Base-by-base conservation (phyloP, 192 early-diverging fungal species). In the Coemansia sp. region DNA sequence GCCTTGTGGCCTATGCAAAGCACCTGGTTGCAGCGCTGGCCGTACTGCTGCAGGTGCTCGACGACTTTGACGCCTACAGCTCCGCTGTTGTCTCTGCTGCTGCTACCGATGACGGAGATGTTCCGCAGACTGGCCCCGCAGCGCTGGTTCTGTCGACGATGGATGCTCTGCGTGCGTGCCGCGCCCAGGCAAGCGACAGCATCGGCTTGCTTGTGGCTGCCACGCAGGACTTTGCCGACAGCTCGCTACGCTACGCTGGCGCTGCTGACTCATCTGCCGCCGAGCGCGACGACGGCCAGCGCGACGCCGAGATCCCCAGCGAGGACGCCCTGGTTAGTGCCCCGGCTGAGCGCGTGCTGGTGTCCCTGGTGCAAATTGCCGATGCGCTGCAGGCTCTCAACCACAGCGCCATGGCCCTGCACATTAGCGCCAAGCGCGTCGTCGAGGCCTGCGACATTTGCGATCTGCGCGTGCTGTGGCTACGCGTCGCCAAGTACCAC, bases 381-480 rank as follows among this genome's bases (percentile, higher is more conserved):
- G 65, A 64, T 12, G 58, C 77, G 14, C 62, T 80, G 53, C 77
- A 80, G 60, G 43, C 67, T 11, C 67, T 80, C 32, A 74, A 80
- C 65, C 71, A 74, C 64, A 74, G 61, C 65, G 63, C 77, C 10
- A 74, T 80, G 77, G 53, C 77, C 17, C 58, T 80, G 58, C 68
- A 74, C 43, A 74, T 80, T 33, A 56, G 72, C 35, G 77, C 72
- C 52, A 80, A 80, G 64, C 71, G 72, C n/a, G 77, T 80, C 10
- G 39, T 80, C 8, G 77, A 80, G 62, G 72, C 77, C 4, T 74
- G 77, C 54, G 77, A 80, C 46, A 65, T 80, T 5, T 80, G 71
- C 48, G 77, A 80, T 33, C 42, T 80, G 67, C 77, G 72, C 19
- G 71, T 66, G 14, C 72, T 80, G 53, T 80, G 77, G 77, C 77